Conservation (phyloP, 2,329 filamentous ascomycete genomes). For the Colletotrichum shisoi region DNA sequence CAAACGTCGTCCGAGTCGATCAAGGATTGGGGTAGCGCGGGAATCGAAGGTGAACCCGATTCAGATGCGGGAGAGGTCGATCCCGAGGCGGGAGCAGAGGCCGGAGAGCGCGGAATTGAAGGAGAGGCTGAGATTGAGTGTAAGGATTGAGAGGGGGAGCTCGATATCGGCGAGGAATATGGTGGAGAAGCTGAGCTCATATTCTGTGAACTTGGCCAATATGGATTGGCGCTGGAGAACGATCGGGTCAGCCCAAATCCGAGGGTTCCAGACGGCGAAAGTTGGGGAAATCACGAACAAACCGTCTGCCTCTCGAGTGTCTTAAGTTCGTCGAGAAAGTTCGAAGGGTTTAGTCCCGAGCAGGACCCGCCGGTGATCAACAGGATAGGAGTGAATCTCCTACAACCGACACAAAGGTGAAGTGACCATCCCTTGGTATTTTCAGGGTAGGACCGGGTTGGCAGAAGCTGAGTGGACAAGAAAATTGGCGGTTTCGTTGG, state of each 20-base stretch:
- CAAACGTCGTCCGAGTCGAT: conserved; percentile 6
- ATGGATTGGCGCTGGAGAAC: conserved; percentile 29
- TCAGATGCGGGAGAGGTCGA: conserved; percentile 1
- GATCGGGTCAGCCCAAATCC: conserved; percentile 5
- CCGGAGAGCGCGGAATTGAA: background rate
- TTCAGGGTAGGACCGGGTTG: background rate
- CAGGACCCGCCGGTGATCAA: conserved; percentile 6
- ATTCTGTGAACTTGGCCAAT: conserved; percentile 22
- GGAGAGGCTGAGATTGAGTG: background rate
- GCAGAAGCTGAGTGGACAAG: background rate
- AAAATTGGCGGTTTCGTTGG: background rate
- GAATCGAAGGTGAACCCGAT: background rate
- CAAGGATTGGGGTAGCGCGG: background rate
- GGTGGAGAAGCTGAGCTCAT: conserved; percentile 37
- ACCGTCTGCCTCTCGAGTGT: conserved; percentile 18
- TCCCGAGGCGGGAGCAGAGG: background rate
- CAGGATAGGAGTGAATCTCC: conserved; percentile 30
- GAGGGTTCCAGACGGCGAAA: background rate
- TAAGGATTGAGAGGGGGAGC: conserved; percentile 3
- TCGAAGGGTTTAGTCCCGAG: conserved; percentile 3
- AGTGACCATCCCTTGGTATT: conserved; percentile 31
- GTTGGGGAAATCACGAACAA: conserved; percentile 21
- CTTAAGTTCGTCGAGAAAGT: conserved; percentile 9
- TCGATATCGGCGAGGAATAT: conserved; percentile 11
- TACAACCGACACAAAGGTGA: conserved; percentile 20